phyloP scores from a whole-genome alignment of 768 basidiomycete species.

The Phlegmacium glaucopus region DNA sequence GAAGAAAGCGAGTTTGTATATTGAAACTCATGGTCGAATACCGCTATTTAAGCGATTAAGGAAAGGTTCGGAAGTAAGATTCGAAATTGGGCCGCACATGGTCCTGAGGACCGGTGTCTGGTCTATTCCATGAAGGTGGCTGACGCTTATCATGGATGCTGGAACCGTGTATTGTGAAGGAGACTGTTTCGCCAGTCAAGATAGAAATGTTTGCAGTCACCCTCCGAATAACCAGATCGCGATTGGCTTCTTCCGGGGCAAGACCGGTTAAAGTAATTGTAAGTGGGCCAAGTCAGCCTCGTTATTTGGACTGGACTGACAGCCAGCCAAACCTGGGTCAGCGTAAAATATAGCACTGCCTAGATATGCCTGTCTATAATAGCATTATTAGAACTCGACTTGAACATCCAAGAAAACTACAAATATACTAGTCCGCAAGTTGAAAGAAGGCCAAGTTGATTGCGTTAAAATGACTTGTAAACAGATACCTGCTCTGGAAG shows the following conservation, averaged over 20 bases:
- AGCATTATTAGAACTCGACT: too few relatives aligned
- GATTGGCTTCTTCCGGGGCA: neutral
- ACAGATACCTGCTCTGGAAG: too few relatives aligned
- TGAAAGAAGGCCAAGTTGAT: too few relatives aligned
- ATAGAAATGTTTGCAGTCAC: neutral
- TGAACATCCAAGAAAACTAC: too few relatives aligned
- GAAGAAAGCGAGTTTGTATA: constrained; percentile 7
- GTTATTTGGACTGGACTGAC: neutral
- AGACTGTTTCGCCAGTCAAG: neutral
- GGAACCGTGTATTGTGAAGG: neutral
- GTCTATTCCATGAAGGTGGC: constrained; percentile 3
- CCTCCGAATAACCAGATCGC: neutral
- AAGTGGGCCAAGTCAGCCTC: too few relatives aligned
- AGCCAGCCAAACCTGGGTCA: too few relatives aligned
- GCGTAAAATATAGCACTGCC: too few relatives aligned
- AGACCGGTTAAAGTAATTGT: too few relatives aligned
- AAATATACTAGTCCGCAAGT: too few relatives aligned
- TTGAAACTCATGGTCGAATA: neutral
- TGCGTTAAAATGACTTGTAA: too few relatives aligned
- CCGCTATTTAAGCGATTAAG: constrained; percentile 13
- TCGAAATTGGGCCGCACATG: constrained; percentile 6
- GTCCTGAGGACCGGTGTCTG: constrained; percentile 7
- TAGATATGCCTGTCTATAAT: too few relatives aligned
- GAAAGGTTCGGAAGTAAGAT: neutral
- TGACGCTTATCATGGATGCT: constrained; percentile 4